Evolutionary conservation across 352 stramenopile genomes (phyloP), one percentile per base, ranked within the genome.

Genomic region (Thalassiosira ordinaria): DNA sequence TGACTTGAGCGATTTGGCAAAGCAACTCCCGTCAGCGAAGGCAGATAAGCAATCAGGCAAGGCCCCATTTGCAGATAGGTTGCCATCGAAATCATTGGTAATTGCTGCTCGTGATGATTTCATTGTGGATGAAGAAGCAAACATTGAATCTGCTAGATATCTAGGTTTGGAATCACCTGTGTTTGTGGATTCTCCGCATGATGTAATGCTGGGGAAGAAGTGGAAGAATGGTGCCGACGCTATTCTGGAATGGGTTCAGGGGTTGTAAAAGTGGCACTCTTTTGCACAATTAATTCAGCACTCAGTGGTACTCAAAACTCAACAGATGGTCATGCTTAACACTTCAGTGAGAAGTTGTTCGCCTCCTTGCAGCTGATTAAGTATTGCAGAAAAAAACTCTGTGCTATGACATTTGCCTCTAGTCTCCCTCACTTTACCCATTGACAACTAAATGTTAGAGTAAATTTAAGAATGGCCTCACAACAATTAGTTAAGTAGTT

Each of bases 171-270:
- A 89, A n/a, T 0, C 51, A 26, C 49, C 78, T 8, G 41, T 85
- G 0, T 75, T 92, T 20, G 76, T 92, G 1, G 82, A 92, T 69
- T 91, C 86, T 27, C 87, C 91, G 47, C 91, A 95, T 82, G 91
- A 95, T 84, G 64, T 94, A 11, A 95, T 95, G 91, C 78, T 95
- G 20, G 82, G 80, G 6, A 39, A 35, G 7, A 90, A 91, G 13
- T 94, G 88, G 88, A 69, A 74, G 29, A 88, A 91, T 77, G 87
- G 72, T 18, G 91, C 87, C 29, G 64, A 88, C 53, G 86, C 74
- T n/a, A 82, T 94, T 61, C 18, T 85, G 18, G 24, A 85, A 4
- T 94, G 84, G 80, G 33, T 93, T 9, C 41, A 86, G 44, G 37
- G 41, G 60, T 52, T 71, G 22, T 75, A 59, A 24, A 46, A 47